Evolutionary conservation across 345 rosid genomes (phyloP).

Genomic region (Firmiana major): DNA sequence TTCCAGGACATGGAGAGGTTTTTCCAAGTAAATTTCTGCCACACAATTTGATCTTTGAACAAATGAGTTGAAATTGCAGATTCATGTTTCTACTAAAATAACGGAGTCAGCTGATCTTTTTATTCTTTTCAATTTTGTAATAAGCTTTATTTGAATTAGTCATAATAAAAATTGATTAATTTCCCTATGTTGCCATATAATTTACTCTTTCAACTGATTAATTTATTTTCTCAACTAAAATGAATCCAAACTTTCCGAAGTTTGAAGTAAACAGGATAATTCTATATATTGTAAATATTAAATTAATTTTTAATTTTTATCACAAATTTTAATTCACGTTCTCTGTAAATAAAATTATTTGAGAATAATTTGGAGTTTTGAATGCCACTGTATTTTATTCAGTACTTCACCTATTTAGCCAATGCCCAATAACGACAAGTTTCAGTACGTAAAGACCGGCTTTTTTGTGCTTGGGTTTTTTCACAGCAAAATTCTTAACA

Average conservation of each 20-base stretch:
- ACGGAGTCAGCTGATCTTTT: not conserved
- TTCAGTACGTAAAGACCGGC: not conserved
- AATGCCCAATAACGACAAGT: not conserved
- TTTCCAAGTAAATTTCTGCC: conserved; percentile 18
- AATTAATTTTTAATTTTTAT: too few relatives aligned
- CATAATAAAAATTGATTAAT: not conserved
- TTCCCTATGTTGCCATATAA: not conserved
- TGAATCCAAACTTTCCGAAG: too few relatives aligned
- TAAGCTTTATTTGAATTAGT: conserved; percentile 19
- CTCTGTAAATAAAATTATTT: too few relatives aligned
- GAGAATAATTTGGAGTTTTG: not conserved
- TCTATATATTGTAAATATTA: too few relatives aligned
- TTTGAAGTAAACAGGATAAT: too few relatives aligned
- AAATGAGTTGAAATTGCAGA: not conserved
- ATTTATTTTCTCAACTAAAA: too few relatives aligned
- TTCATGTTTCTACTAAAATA: not conserved
- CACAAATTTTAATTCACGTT: too few relatives aligned
- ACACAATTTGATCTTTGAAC: conserved; percentile 19
- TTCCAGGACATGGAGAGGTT: not conserved
- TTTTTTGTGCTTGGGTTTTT: too few relatives aligned
- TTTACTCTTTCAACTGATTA: too few relatives aligned
- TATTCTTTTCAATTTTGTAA: not conserved
- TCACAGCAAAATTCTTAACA: too few relatives aligned
- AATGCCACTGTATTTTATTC: not conserved
- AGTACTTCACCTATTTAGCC: not conserved